phyloP scores from a whole-genome alignment of 106 monocot genomes.

The Cymbidium sinense region DNA sequence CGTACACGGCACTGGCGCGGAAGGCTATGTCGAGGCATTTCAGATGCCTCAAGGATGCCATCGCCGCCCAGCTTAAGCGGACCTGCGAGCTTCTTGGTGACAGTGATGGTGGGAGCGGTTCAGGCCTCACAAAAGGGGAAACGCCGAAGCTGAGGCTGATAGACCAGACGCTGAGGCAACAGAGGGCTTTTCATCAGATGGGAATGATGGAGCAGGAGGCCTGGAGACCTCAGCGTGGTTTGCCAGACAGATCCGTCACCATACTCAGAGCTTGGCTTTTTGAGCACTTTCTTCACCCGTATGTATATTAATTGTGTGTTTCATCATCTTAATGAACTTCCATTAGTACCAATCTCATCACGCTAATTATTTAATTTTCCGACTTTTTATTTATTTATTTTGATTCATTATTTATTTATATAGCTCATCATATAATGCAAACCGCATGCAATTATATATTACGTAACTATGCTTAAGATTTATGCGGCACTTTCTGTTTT shows the following conservation, averaged over 20 bases:
- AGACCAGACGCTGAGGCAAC: slow-evolving; percentile 82
- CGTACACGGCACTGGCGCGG: slow-evolving; percentile 91
- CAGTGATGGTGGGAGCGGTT: slow-evolving; percentile 49
- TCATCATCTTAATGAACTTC: not conserved
- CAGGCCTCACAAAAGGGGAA: slow-evolving; percentile 88
- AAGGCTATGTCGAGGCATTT: slow-evolving; percentile 98
- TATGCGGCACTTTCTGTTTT: too few relatives aligned
- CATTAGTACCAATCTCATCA: not conserved
- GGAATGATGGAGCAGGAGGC: slow-evolving; percentile 95
- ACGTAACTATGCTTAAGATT: too few relatives aligned
- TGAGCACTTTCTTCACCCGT: slow-evolving; percentile 99
- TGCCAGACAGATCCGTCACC: slow-evolving; percentile 84
- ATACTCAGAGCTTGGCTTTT: slow-evolving; percentile 87
- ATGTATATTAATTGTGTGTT: slow-evolving; percentile 15
- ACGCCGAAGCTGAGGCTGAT: slow-evolving; percentile 72
- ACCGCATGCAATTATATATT: too few relatives aligned
- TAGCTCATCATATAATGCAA: too few relatives aligned
- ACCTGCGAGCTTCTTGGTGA: slow-evolving; percentile 80
- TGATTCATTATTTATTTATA: too few relatives aligned
- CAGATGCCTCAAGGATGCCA: slow-evolving; percentile 88
- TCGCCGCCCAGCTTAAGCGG: slow-evolving; percentile 52
- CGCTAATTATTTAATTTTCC: too few relatives aligned
- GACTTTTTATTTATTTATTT: too few relatives aligned
- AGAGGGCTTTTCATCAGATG: slow-evolving; percentile 90
- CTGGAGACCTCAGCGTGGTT: slow-evolving; percentile 89